Evolutionary conservation across 139 green algal genomes (phyloP).

Genomic region (Axilococcus clingmanii): DNA sequence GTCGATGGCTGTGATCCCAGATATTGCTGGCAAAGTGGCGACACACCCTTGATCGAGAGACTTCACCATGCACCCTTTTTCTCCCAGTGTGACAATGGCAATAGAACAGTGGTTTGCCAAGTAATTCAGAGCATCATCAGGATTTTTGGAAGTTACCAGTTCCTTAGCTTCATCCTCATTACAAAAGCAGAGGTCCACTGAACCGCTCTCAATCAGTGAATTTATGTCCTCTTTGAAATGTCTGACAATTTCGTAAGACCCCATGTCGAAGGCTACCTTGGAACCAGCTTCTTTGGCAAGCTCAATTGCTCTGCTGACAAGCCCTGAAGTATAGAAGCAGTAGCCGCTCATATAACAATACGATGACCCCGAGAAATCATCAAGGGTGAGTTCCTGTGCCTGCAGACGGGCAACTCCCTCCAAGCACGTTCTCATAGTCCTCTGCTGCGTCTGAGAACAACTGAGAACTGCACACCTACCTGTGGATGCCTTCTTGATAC

Average conservation of each 20-base stretch:
- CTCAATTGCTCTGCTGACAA: conserved; percentile 31
- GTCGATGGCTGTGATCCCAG: conserved; percentile 40
- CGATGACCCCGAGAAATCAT: neutral
- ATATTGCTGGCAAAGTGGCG: conserved; percentile 27
- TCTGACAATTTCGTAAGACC: conserved; percentile 57
- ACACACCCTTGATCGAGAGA: conserved; percentile 3
- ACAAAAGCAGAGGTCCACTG: conserved; percentile 41
- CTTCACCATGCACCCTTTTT: conserved; percentile 39
- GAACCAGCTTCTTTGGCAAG: conserved; percentile 18
- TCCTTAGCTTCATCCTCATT: conserved; percentile 54
- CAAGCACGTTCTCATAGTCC: conserved; percentile 57
- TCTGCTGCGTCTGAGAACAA: conserved; percentile 19
- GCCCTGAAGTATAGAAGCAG: conserved; percentile 29
- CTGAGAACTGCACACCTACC: conserved; percentile 45
- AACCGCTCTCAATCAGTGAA: conserved; percentile 21
- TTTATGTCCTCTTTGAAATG: conserved; percentile 23
- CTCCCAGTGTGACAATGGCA: conserved; percentile 48
- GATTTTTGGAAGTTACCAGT: neutral
- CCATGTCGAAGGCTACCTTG: conserved; percentile 49
- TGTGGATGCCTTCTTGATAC: conserved; percentile 19
- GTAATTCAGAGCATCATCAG: conserved; percentile 19
- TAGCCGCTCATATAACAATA: conserved; percentile 24
- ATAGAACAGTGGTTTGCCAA: conserved; percentile 28
- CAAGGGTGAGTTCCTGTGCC: neutral
- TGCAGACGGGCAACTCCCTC: conserved; percentile 5